Evolutionary conservation across 2,329 filamentous ascomycete species (phyloP).

Genomic region (Cladosporium sp.): DNA sequence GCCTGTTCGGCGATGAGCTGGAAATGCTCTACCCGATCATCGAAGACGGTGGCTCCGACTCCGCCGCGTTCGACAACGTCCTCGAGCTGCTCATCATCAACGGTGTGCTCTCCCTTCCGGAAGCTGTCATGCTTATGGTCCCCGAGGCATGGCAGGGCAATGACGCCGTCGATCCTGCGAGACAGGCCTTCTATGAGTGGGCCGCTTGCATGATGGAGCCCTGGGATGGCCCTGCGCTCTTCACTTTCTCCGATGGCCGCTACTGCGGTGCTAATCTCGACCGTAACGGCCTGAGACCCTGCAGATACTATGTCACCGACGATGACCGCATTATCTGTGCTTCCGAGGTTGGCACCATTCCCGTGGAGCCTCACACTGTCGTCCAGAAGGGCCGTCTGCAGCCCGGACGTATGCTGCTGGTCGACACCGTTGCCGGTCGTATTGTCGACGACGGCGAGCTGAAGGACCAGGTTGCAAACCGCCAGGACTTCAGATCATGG

Average conservation of each 20-base stretch:
- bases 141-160: conserved; percentile 98
- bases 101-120: conserved; percentile 87
- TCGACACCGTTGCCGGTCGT: conserved; percentile 84
- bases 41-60: conserved; percentile 94
- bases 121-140: conserved; percentile 98
- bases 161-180: conserved; percentile 83
- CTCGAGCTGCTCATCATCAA: conserved; percentile 92
- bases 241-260: conserved; percentile 93
- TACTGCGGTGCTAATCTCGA: conserved; percentile 97
- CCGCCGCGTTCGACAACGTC: conserved; percentile 95
- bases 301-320: conserved; percentile 94
- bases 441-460: conserved; percentile 93
- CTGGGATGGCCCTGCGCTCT: conserved; percentile 94
- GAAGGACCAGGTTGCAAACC: conserved; percentile 80
- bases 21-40: conserved; percentile 90
- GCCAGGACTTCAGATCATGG: conserved; percentile 86
- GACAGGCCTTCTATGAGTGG: conserved; percentile 98
- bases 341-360: conserved; percentile 91
- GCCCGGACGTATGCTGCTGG: conserved; percentile 92
- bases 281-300: conserved; percentile 90
- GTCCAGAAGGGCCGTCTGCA: conserved; percentile 91
- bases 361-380: conserved; percentile 82
- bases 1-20: conserved; percentile 87
- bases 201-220: conserved; percentile 98
- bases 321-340: conserved; percentile 97